Evolutionary conservation across 2,329 filamentous ascomycete genomes (phyloP).

Genomic region (Hypoxylon sp.): DNA sequence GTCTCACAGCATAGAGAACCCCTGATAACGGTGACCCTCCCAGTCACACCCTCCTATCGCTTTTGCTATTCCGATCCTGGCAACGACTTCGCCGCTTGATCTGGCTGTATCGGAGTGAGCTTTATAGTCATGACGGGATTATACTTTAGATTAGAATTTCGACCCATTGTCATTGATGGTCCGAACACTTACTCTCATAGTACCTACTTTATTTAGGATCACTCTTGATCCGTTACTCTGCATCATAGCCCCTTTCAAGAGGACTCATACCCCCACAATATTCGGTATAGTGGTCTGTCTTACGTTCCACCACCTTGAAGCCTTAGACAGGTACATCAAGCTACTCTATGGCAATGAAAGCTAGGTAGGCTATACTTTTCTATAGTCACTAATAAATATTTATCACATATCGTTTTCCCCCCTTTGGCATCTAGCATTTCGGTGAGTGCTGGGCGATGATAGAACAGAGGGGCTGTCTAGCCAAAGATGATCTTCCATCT

Average conservation of each 20-base stretch:
- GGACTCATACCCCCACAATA: background rate
- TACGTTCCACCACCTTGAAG: slow-evolving; percentile 18
- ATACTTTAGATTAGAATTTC: too few species aligned
- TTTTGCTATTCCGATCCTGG: slow-evolving; percentile 17
- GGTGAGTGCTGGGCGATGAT: too few species aligned
- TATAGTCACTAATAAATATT: too few species aligned
- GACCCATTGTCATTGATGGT: too few species aligned
- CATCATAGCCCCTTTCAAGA: background rate
- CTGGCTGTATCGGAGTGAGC: slow-evolving; percentile 7
- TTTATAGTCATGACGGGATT: background rate
- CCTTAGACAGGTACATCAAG: slow-evolving; percentile 4
- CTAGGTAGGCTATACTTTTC: background rate
- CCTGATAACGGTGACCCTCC: slow-evolving; percentile 15
- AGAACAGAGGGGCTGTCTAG: too few species aligned
- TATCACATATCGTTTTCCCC: too few species aligned
- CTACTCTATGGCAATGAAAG: too few species aligned
- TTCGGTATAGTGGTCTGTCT: background rate
- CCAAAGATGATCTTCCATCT: too few species aligned
- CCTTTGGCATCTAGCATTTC: too few species aligned
- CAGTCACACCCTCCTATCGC: slow-evolving; percentile 22
- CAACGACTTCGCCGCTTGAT: slow-evolving; percentile 9
- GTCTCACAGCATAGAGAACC: slow-evolving; percentile 8
- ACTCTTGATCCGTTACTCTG: background rate
- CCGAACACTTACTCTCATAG: too few species aligned
- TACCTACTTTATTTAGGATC: too few species aligned